These are phyloP conservation scores for Gynochthodes officinalis DNA, from an alignment of 257 asterid species.

Conservation along the genomic window DNA sequence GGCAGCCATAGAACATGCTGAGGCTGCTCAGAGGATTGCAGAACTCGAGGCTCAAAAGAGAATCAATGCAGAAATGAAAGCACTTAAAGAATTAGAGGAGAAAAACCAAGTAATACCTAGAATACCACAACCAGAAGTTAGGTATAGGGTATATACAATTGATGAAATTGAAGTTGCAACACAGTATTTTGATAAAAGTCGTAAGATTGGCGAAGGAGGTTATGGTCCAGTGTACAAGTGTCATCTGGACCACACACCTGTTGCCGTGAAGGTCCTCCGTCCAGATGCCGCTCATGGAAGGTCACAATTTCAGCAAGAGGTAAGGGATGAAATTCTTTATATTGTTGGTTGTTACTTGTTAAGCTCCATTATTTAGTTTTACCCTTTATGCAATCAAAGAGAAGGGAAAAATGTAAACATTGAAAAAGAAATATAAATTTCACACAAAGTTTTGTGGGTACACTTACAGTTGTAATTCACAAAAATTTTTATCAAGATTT, in stretches of 20 bases:
- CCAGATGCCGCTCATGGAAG: slow-evolving; percentile 97
- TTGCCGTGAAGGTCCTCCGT: slow-evolving; percentile 91
- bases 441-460: too few species aligned
- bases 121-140: slow-evolving; percentile 32
- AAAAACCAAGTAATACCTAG: slow-evolving; percentile 26
- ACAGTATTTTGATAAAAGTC: slow-evolving; percentile 55
- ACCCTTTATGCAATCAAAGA: too few species aligned
- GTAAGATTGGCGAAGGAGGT: slow-evolving; percentile 96
- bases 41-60: slow-evolving; percentile 83
- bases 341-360: neutral
- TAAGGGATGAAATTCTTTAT: slow-evolving; percentile 16
- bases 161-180: slow-evolving; percentile 94
- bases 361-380: neutral
- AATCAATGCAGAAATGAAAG: slow-evolving; percentile 68
- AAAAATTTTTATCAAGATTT: too few species aligned
- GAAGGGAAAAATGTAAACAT: too few species aligned
- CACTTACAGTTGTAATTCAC: too few species aligned
- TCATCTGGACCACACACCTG: slow-evolving; percentile 81
- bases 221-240: slow-evolving; percentile 93
- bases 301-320: slow-evolving; percentile 96
- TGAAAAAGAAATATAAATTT: too few species aligned
- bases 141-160: slow-evolving; percentile 76
- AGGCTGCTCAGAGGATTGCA: slow-evolving; percentile 74
- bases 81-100: slow-evolving; percentile 58
- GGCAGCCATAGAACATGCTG: slow-evolving; percentile 52